Evolutionary conservation across 345 rosid genomes (phyloP).

Genomic region (Aquilaria yunnanensis): DNA sequence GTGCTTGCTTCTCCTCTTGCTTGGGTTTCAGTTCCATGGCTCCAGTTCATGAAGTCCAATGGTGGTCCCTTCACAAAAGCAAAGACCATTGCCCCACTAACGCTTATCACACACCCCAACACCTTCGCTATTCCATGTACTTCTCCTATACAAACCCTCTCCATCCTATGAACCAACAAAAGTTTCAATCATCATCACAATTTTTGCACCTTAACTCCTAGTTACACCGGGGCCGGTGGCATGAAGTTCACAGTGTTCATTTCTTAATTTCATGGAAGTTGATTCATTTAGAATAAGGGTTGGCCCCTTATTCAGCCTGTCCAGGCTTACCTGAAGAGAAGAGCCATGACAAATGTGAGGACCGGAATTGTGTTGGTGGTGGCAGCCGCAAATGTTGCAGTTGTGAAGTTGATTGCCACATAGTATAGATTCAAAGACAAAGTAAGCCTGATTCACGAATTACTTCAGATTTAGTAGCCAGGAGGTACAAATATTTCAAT

Average conservation of each 20-base stretch:
- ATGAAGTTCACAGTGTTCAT: too few relatives aligned
- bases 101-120: conserved; percentile 47
- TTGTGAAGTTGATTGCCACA: conserved; percentile 57
- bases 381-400: conserved; percentile 91
- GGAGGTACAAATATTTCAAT: background rate
- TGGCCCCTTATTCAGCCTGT: too few relatives aligned
- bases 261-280: too few relatives aligned
- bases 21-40: conserved; percentile 12
- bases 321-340: conserved; percentile 38
- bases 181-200: too few relatives aligned
- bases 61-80: conserved; percentile 77
- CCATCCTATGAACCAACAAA: conserved; percentile 9
- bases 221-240: too few relatives aligned
- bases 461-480: background rate
- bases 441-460: conserved; percentile 42
- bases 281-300: background rate
- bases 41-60: conserved; percentile 30
- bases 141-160: conserved; percentile 11
- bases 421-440: conserved; percentile 60
- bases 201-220: too few relatives aligned
- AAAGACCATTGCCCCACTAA: conserved; percentile 71
- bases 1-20: conserved; percentile 8
- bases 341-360: conserved; percentile 64
- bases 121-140: conserved; percentile 59
- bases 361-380: conserved; percentile 73